These are phyloP conservation scores for Apophysomyces ossiformis DNA, from an alignment of 371 early-diverging fungal species.

Conservation along the genomic window DNA sequence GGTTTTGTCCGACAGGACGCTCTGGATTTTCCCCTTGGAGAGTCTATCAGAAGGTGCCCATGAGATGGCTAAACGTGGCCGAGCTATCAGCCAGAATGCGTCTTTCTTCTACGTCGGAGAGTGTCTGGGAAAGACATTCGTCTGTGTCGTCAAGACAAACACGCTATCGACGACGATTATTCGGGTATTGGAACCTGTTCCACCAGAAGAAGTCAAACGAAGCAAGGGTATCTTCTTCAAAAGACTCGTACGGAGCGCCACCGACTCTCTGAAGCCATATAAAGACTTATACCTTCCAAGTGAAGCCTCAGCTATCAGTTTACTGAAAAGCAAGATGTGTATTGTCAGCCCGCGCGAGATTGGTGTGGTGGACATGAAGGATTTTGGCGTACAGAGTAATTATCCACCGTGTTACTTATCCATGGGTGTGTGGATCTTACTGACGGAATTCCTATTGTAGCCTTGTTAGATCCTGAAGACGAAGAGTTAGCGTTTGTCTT, in stretches of 20 bases:
- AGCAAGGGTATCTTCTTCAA: slow-evolving; percentile 48
- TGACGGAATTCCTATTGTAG: neutral
- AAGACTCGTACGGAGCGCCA: slow-evolving; percentile 54
- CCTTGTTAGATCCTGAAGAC: slow-evolving; percentile 46
- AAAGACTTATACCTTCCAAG: slow-evolving; percentile 92
- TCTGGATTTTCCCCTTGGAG: slow-evolving; percentile 77
- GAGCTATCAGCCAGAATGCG: slow-evolving; percentile 77
- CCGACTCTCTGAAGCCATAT: slow-evolving; percentile 64
- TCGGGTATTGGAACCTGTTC: slow-evolving; percentile 78
- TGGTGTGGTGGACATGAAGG: slow-evolving; percentile 88
- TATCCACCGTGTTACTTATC: neutral
- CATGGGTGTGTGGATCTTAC: too few species aligned
- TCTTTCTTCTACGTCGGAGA: slow-evolving; percentile 90
- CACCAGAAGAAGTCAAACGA: slow-evolving; percentile 60
- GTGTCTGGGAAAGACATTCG: slow-evolving; percentile 71
- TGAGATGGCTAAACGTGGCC: slow-evolving; percentile 59
- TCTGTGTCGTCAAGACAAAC: slow-evolving; percentile 75
- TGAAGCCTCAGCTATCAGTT: slow-evolving; percentile 84
- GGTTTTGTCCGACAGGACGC: slow-evolving; percentile 69
- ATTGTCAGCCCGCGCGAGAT: slow-evolving; percentile 93
- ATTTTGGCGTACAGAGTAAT: slow-evolving; percentile 56
- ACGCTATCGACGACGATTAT: slow-evolving; percentile 72
- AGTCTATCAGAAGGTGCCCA: slow-evolving; percentile 52
- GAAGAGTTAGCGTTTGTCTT: slow-evolving; percentile 34
- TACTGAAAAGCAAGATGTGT: slow-evolving; percentile 83